Base-by-base conservation (phyloP, 169 alveolate species). In the Eimeria falciformis region DNA sequence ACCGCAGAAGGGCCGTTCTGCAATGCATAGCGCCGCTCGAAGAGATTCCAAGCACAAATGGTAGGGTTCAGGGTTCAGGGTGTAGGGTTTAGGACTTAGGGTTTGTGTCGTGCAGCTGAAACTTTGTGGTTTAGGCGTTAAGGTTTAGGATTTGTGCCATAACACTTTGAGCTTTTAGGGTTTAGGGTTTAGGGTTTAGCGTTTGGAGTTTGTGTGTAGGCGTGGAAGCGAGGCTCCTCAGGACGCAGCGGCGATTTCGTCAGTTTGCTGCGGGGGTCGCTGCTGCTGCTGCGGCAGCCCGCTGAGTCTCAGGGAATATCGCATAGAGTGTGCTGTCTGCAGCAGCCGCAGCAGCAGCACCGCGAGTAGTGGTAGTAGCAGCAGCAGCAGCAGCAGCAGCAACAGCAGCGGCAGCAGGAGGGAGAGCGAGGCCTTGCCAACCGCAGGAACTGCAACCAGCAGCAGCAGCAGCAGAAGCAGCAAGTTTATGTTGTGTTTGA, bases 21-120 rank as follows among this genome's bases (percentile, higher is more conserved):
- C 86, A 97, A 96, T 81, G 75, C 95, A 56, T 96, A 97, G 92
- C 97, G 96, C 46, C 96, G 98, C 78, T 21, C 40, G 45, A 27
- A 9, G 29, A n/a, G n/a, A 6, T 23, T n/a, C 78, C 23, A 12
- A n/a, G 11, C 33, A 66, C 11, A n/a, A 7, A 21, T 14, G 73
- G 14, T 62, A 9, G 5, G 73, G 14, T 62, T 21, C n/a, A n/a
- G n/a, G 58, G 58, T 50, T 7, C 58, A 11, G 58, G n/a, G 14
- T 50, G n/a, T 11, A 7, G 58, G 58, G n/a, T 50, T 7, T 7
- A 7, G n/a, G 14, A 14, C 7, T 7, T 11, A 50, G 7, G 14
- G 14, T 50, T 50, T 50, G 14, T 50, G n/a, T 7, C 14, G 7
- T 50, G 58, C 14, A 14, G 14, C 58, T 50, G 58, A 7, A 50